Evolutionary conservation across 2,329 filamentous ascomycete species (phyloP).

Genomic region (Podosphaera leucotricha): DNA sequence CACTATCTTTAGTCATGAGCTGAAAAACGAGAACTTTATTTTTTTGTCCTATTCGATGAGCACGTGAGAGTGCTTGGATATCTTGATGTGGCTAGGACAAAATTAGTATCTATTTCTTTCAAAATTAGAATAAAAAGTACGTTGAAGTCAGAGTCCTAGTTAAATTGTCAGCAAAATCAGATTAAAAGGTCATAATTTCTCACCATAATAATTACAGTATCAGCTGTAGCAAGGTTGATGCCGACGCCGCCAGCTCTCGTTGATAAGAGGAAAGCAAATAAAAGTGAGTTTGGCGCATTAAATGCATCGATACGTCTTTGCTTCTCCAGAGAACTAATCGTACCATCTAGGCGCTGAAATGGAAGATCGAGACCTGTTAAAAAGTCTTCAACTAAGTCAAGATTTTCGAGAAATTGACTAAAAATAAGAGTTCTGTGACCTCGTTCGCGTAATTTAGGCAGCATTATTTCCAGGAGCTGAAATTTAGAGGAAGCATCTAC

Average conservation of each 20-base stretch:
- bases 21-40: slow-evolving; percentile 93
- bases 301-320: slow-evolving; percentile 87
- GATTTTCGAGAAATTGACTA: slow-evolving; percentile 76
- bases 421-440: slow-evolving; percentile 88
- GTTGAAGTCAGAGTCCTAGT: slow-evolving; percentile 15
- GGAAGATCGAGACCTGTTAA: slow-evolving; percentile 47
- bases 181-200: slow-evolving; percentile 49
- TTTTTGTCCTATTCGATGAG: slow-evolving; percentile 88
- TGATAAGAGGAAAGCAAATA: slow-evolving; percentile 82
- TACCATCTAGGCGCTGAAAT: slow-evolving; percentile 71
- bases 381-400: slow-evolving; percentile 85
- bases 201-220: slow-evolving; percentile 81
- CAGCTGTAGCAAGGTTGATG: slow-evolving; percentile 89
- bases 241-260: slow-evolving; percentile 90
- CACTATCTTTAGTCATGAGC: slow-evolving; percentile 67
- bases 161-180: slow-evolving; percentile 3
- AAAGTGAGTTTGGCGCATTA: slow-evolving; percentile 58
- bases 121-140: slow-evolving; percentile 2
- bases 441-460: slow-evolving; percentile 64
- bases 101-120: slow-evolving; percentile 21
- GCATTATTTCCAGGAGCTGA: slow-evolving; percentile 57
- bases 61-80: slow-evolving; percentile 80
- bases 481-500: slow-evolving; percentile 84
- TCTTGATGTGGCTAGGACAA: slow-evolving; percentile 55
- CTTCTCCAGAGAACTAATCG: slow-evolving; percentile 57